Base-by-base conservation (phyloP, 768 basidiomycete genomes). In the Pisolithus microcarpus region DNA sequence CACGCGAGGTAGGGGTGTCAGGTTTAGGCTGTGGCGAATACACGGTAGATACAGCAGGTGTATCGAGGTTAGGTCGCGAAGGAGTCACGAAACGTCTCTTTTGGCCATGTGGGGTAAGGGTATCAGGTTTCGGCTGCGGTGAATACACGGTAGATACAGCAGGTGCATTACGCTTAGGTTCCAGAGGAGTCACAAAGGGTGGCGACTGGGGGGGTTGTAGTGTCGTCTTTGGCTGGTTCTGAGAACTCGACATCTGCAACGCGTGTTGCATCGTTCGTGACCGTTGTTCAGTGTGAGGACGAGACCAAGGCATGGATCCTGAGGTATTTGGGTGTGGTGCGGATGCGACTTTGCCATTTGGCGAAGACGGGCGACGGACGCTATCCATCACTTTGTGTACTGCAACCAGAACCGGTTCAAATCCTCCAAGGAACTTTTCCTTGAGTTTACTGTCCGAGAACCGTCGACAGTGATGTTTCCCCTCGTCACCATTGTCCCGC, bases 391-490 rank as follows among this genome's bases (percentile, higher is more conserved):
- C 42, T 7, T 30, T 16, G 13, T 56, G 59, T 46, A 47, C 21
- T 4, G 52, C 46, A 7, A 57, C 34, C 39, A 30, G n/a, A 46
- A 47, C 56, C 2, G 57, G 67, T 40, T 18, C 52, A 58, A 82
- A 83, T 28, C 80, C 79, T 16, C 78, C 80, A 30, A 81, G 61
- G 56, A 82, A 81, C 26, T 28, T 44, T 16, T 18, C 15, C 43
- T 44, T 43, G 42, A 15, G 18, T 7, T 43, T 44, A 26, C 16
- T 3, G 16, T 26, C 55, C 53, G 42, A 50, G 42, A 37, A 13
- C 24, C 21, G 9, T 43, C 19, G 43, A 23, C 10, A 4, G 24
- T 26, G 23, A 23, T 16, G 43, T 43, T 16, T 28, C 24, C 15
- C 10, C 18, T 21, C 18, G 39, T 40, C 39, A n/a, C n/a, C 39